Percentiles rank a stretch among this genome's conserved stretches.
phyloP scores from a whole-genome alignment of 305 asterid genomes.

The Fraxinus velutina region DNA sequence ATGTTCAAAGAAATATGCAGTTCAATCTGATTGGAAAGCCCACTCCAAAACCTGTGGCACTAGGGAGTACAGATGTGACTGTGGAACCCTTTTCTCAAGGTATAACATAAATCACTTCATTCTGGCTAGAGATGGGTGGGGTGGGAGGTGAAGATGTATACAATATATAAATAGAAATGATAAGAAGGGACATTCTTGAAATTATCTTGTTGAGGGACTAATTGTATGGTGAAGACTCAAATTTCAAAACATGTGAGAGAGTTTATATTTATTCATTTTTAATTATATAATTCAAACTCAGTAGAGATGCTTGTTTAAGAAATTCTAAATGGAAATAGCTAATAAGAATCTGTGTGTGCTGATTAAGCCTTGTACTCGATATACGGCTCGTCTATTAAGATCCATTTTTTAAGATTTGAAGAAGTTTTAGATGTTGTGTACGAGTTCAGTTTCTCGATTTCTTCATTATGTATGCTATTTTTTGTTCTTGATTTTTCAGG shows the following conservation, averaged over 20 bases:
- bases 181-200: background rate
- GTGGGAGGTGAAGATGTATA: background rate
- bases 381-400: background rate
- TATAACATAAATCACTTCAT: constrained; percentile 13
- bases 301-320: background rate
- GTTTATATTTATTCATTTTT: background rate
- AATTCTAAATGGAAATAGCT: constrained; percentile 13
- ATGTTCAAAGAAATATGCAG: constrained; percentile 80
- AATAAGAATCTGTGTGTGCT: background rate
- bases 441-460: background rate
- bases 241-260: constrained; percentile 4
- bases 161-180: background rate
- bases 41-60: constrained; percentile 91
- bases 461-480: background rate
- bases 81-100: constrained; percentile 94
- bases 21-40: constrained; percentile 90
- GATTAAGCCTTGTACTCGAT: background rate
- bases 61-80: constrained; percentile 83
- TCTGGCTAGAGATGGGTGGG: background rate
- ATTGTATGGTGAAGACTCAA: constrained; percentile 22
- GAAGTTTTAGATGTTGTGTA: background rate
- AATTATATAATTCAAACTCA: background rate
- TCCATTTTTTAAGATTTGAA: background rate
- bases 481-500: constrained; percentile 32
- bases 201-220: constrained; percentile 15